Evolutionary conservation across 345 rosid species (phyloP).

Genomic region (Angophora floribunda): DNA sequence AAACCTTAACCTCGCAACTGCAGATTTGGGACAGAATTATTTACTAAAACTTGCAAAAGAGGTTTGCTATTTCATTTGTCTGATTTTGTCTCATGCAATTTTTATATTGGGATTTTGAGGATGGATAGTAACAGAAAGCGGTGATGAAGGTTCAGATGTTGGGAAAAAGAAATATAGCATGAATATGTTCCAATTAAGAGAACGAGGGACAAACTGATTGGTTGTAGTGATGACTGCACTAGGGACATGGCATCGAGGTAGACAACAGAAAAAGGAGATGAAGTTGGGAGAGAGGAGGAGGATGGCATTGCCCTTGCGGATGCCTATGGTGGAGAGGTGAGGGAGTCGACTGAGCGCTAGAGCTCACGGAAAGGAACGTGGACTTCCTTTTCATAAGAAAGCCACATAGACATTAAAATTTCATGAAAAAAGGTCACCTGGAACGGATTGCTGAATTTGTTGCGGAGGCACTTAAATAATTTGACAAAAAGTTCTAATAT

Average conservation of each 20-base stretch:
- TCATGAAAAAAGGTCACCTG: neutral
- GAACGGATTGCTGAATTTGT: neutral
- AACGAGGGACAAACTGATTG: slow-evolving; percentile 2
- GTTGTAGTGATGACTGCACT: slow-evolving; percentile 81
- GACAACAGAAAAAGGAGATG: slow-evolving; percentile 67
- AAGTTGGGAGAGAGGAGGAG: slow-evolving; percentile 86
- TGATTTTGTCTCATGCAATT: neutral
- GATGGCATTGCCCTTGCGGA: slow-evolving; percentile 72
- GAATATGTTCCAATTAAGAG: neutral
- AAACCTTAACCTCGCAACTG: neutral
- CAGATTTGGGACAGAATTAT: neutral
- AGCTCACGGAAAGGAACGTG: slow-evolving; percentile 52
- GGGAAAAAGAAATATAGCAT: neutral
- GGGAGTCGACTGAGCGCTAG: slow-evolving; percentile 64
- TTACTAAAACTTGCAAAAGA: neutral
- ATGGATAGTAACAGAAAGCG: neutral
- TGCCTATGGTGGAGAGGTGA: slow-evolving; percentile 50
- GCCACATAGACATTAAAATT: neutral
- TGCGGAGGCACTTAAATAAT: neutral
- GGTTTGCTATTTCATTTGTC: neutral
- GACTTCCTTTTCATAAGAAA: neutral
- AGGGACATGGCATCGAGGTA: slow-evolving; percentile 85
- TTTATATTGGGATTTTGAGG: neutral
- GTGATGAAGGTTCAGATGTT: neutral
- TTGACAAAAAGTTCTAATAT: neutral